Evolutionary conservation across 1,284 basidiomycete species (phyloP), one percentile per base, ranked within the genome.

Genomic region (Cystobasidium pallidum): DNA sequence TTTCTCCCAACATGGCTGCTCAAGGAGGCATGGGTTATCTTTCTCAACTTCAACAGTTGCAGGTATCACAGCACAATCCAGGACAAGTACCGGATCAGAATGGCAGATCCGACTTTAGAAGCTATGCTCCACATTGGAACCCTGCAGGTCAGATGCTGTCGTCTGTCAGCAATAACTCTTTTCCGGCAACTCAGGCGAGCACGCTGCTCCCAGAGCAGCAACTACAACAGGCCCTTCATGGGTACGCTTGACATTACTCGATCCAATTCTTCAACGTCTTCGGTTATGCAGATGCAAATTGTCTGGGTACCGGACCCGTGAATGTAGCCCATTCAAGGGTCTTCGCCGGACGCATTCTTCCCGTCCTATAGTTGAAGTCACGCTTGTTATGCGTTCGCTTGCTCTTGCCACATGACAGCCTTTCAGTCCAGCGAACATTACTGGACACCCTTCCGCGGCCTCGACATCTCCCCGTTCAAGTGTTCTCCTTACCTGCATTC

Each of bases 221-320:
- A 34, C 30, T 19, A n/a, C 54, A 57, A 57, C 30, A 34, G 26
- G 10, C 54, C 19, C 54, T 57, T 34, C 54, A 57, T 19, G 54
- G 54, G 30, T 57, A 34, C 32, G 54, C 54, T n/a, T 57, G n/a
- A 57, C 32, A 13, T n/a, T 47, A n/a, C 19, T 17, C 13, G n/a
- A n/a, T n/a, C n/a, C n/a, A n/a, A n/a, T n/a, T n/a, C n/a, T n/a
- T n/a, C n/a, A n/a, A n/a, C n/a, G n/a, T n/a, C n/a, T n/a, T n/a
- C n/a, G n/a, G n/a, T n/a, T n/a, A n/a, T n/a, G n/a, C n/a, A n/a
- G n/a, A n/a, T n/a, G n/a, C n/a, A n/a, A n/a, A n/a, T n/a, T n/a
- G n/a, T n/a, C n/a, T n/a, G n/a, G n/a, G n/a, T n/a, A n/a, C n/a
- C n/a, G n/a, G n/a, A n/a, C n/a, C n/a, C n/a, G n/a, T n/a, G n/a